Evolutionary conservation across 129 eudicot species (phyloP).

Genomic region (Pulicaria dysenterica): DNA sequence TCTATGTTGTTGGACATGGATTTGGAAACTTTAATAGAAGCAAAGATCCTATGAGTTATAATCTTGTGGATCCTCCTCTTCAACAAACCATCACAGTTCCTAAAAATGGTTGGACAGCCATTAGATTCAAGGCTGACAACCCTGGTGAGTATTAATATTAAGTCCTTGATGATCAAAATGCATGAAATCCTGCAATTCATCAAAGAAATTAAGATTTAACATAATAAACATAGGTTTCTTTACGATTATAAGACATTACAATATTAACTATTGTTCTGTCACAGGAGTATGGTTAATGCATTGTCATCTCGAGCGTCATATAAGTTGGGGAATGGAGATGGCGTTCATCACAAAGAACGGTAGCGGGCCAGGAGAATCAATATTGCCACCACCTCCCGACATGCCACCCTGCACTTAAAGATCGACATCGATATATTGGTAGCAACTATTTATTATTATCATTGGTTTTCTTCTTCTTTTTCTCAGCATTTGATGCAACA

Average conservation of each 20-base stretch:
- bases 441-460: neutral
- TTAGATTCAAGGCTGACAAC: constrained; percentile 55
- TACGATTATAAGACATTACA: too few relatives aligned
- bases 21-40: constrained; percentile 50
- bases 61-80: constrained; percentile 63
- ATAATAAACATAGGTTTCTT: too few relatives aligned
- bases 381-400: constrained; percentile 55
- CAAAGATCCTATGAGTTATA: constrained; percentile 44
- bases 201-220: neutral
- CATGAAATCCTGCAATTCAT: too few relatives aligned
- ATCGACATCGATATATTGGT: neutral
- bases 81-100: constrained; percentile 56
- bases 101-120: constrained; percentile 53
- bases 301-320: constrained; percentile 54
- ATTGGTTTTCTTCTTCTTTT: too few relatives aligned
- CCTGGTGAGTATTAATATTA: constrained; percentile 40
- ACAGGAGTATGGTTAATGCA: constrained; percentile 63
- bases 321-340: constrained; percentile 62
- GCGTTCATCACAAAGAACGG: constrained; percentile 52
- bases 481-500: too few relatives aligned
- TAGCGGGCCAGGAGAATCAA: constrained; percentile 2
- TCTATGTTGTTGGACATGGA: constrained; percentile 56
- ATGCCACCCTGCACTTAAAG: constrained; percentile 49
- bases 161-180: too few relatives aligned
- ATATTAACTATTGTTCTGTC: neutral